A percentile compares a stretch with the other conserved stretches of the same genome.
Conservation (phyloP, 2,329 filamentous ascomycete genomes). For the Penicillium sp. region DNA sequence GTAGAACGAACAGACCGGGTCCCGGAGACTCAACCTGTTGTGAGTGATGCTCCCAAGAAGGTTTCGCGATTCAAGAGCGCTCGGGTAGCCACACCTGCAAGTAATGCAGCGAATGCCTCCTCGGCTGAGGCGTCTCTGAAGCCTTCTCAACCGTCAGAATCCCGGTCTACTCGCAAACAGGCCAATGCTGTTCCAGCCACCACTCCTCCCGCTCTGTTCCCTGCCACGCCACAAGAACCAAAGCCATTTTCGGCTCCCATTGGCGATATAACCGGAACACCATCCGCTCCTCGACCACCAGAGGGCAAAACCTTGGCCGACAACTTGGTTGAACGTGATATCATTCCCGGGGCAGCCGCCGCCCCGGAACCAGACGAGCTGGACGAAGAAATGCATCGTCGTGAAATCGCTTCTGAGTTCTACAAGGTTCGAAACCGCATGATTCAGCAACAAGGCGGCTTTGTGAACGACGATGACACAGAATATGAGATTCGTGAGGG, state of each 20-base stretch:
- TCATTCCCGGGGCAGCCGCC: slow-evolving; percentile 33
- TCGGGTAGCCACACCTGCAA: slow-evolving; percentile 29
- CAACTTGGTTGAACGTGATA: slow-evolving; percentile 58
- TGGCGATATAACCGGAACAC: slow-evolving; percentile 24
- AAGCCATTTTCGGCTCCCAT: slow-evolving; percentile 47
- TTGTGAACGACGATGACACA: slow-evolving; percentile 72
- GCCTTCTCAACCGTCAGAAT: slow-evolving; percentile 19
- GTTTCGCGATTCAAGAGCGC: slow-evolving; percentile 50
- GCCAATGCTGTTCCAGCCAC: slow-evolving; percentile 24
- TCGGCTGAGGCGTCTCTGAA: slow-evolving; percentile 17
- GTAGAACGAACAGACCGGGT: slow-evolving; percentile 44
- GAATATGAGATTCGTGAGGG: slow-evolving; percentile 48
- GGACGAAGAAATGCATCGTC: slow-evolving; percentile 72
- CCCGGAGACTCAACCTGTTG: slow-evolving; percentile 18
- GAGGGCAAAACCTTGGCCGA: slow-evolving; percentile 61
- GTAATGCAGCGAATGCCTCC: slow-evolving; percentile 2
- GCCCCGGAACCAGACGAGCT: slow-evolving; percentile 66
- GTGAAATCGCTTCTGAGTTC: slow-evolving; percentile 81
- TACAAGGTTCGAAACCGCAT: slow-evolving; percentile 80
- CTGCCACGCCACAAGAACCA: slow-evolving; percentile 40
- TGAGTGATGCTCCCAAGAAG: slow-evolving; percentile 40
- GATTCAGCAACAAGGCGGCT: slow-evolving; percentile 82
- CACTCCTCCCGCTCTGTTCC: slow-evolving; percentile 40
- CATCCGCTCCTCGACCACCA: slow-evolving; percentile 40
- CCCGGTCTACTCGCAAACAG: slow-evolving; percentile 25